phyloP scores from a whole-genome alignment of 2,329 filamentous ascomycete species.

The Mycosphaerelloides madeirae region DNA sequence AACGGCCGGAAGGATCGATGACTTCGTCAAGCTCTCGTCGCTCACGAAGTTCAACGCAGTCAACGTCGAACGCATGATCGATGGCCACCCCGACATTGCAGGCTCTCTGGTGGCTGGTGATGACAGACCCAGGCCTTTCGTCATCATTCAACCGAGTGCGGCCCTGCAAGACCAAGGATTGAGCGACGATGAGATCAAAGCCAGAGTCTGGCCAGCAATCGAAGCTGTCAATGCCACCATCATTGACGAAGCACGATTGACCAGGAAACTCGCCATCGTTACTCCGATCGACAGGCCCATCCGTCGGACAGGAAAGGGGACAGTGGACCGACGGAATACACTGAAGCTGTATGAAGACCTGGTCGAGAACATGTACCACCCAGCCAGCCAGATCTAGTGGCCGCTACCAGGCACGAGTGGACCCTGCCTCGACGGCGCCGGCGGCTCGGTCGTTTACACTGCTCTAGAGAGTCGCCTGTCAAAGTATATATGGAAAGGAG shows the following conservation, averaged over 20 bases:
- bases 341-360: conserved; percentile 11
- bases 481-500: too few species aligned
- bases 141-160: conserved; percentile 13
- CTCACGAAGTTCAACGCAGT: conserved; percentile 20
- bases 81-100: conserved; percentile 4
- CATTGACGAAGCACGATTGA: conserved; percentile 10
- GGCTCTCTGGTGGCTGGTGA: conserved; percentile 12
- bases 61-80: conserved; percentile 13
- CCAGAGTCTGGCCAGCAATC: conserved; percentile 9
- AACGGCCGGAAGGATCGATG: conserved; percentile 12
- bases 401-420: too few species aligned
- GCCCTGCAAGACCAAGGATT: too few species aligned
- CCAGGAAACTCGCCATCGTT: conserved; percentile 11
- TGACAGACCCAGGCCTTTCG: conserved; percentile 6
- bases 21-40: conserved; percentile 15
- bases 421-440: too few species aligned
- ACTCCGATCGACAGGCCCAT: conserved; percentile 9
- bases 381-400: too few species aligned
- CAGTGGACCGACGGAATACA: conserved; percentile 8
- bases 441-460: too few species aligned
- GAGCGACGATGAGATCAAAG: not conserved
- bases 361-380: too few species aligned
- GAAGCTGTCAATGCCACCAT: conserved; percentile 12
- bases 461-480: too few species aligned
- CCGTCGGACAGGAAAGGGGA: conserved; percentile 11